phyloP scores from a whole-genome alignment of 2,329 filamentous ascomycete genomes.

The Alternaria sp. region DNA sequence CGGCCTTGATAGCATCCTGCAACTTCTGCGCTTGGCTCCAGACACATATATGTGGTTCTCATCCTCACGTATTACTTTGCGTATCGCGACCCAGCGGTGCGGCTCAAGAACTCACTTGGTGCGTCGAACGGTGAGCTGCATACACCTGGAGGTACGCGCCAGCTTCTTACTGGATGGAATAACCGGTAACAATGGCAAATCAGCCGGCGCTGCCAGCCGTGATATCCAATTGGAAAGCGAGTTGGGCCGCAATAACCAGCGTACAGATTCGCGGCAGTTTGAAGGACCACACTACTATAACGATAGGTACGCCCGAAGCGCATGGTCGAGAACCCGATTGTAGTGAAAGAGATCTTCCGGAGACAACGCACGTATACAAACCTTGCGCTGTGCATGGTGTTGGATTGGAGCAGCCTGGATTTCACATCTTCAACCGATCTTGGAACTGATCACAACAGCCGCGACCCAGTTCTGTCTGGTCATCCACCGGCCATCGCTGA shows the following conservation, averaged over 20 bases:
- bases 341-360: background rate
- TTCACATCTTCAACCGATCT: background rate
- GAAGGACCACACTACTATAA: background rate
- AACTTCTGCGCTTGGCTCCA: background rate
- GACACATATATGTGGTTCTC: background rate
- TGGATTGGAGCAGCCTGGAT: background rate
- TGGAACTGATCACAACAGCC: background rate
- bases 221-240: background rate
- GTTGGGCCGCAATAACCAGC: slow-evolving; percentile 11
- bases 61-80: background rate
- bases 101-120: slow-evolving; percentile 19
- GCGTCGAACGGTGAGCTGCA: slow-evolving; percentile 22
- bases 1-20: background rate
- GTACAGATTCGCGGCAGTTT: background rate
- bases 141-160: background rate
- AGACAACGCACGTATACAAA: background rate
- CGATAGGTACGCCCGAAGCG: background rate
- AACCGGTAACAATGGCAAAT: background rate
- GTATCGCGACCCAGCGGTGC: slow-evolving; percentile 1
- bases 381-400: background rate
- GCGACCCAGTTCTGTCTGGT: background rate
- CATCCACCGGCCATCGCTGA: background rate
- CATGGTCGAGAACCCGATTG: background rate
- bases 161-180: background rate
- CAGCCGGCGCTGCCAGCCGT: slow-evolving; percentile 1